phyloP scores from a whole-genome alignment of 1,139 yeast genomes.

The Geotrichum cucujoidarum region DNA sequence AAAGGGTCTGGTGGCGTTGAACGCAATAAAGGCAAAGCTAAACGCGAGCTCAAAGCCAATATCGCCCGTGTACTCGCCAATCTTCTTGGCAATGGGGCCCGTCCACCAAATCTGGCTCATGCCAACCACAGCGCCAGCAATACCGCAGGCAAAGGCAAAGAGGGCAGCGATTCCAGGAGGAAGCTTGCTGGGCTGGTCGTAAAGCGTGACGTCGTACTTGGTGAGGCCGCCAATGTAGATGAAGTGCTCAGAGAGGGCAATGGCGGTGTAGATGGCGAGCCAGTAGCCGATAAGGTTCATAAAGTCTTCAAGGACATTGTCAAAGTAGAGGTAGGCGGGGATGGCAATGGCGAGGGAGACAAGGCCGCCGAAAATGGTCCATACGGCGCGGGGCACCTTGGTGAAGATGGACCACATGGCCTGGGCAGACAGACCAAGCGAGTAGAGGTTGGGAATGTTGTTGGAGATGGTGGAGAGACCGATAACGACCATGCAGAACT shows the following conservation, averaged over 20 bases:
- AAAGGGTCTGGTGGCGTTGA: conserved; percentile 56
- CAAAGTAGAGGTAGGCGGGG: conserved; percentile 77
- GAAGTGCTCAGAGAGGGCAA: conserved; percentile 72
- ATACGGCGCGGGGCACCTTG: conserved; percentile 70
- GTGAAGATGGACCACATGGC: conserved; percentile 70
- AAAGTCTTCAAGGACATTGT: conserved; percentile 69
- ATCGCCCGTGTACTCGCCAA: conserved; percentile 76
- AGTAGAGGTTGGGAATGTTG: conserved; percentile 90
- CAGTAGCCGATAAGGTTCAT: conserved; percentile 90
- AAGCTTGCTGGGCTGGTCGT: conserved; percentile 50
- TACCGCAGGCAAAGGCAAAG: conserved; percentile 75
- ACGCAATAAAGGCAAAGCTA: conserved; percentile 63
- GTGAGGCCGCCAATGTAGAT: conserved; percentile 54
- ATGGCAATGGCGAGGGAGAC: conserved; percentile 79
- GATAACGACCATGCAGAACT: conserved; percentile 78
- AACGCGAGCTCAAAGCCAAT: conserved; percentile 79
- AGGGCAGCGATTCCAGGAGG: conserved; percentile 78
- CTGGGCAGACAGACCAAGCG: conserved; percentile 80
- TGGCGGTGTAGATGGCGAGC: conserved; percentile 76
- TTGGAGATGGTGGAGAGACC: conserved; percentile 84
- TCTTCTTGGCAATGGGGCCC: conserved; percentile 59
- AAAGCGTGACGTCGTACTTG: conserved; percentile 60
- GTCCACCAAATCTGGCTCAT: conserved; percentile 81
- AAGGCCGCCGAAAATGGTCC: conserved; percentile 75
- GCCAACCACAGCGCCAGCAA: conserved; percentile 79